Percentiles rank a stretch among this genome's conserved stretches.
These are phyloP conservation scores for Cercophora sp. DNA, from an alignment of 495 filamentous ascomycete species.

Conservation along the genomic window DNA sequence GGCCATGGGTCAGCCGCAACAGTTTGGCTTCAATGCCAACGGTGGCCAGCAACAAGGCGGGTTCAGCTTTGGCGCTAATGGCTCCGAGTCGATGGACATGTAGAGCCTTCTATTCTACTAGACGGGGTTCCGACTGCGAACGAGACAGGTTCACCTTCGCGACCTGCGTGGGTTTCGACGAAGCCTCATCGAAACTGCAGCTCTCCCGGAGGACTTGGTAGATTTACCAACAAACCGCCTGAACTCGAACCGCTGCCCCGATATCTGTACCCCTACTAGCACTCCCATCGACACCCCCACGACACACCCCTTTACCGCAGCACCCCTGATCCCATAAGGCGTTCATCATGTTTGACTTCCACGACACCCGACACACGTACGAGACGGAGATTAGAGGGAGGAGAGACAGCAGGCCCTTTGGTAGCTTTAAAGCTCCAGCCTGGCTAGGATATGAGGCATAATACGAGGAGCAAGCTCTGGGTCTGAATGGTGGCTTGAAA, in stretches of 20 bases:
- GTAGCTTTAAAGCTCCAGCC: conserved; percentile 54
- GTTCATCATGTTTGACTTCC: conserved; percentile 45
- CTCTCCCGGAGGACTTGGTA: too few relatives aligned
- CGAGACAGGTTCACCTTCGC: too few relatives aligned
- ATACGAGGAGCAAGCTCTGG: conserved; percentile 21
- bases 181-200: too few relatives aligned
- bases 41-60: conserved; percentile 69
- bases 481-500: conserved; percentile 50
- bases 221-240: too few relatives aligned
- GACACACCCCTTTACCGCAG: too few relatives aligned
- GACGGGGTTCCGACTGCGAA: too few relatives aligned
- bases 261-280: too few relatives aligned
- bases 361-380: conserved; percentile 23
- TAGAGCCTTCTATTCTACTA: too few relatives aligned
- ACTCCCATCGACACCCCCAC: too few relatives aligned
- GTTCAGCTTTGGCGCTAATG: conserved; percentile 89
- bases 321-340: too few relatives aligned
- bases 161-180: too few relatives aligned
- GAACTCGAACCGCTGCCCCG: too few relatives aligned
- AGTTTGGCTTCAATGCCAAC: conserved; percentile 81
- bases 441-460: conserved; percentile 20
- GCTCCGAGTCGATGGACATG: conserved; percentile 97
- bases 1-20: conserved; percentile 47
- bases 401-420: conserved; percentile 34
- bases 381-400: conserved; percentile 23